Evolutionary conservation across 306 rosid genomes (phyloP), one percentile per base, ranked within the genome.

Genomic region (Prunus mume): DNA sequence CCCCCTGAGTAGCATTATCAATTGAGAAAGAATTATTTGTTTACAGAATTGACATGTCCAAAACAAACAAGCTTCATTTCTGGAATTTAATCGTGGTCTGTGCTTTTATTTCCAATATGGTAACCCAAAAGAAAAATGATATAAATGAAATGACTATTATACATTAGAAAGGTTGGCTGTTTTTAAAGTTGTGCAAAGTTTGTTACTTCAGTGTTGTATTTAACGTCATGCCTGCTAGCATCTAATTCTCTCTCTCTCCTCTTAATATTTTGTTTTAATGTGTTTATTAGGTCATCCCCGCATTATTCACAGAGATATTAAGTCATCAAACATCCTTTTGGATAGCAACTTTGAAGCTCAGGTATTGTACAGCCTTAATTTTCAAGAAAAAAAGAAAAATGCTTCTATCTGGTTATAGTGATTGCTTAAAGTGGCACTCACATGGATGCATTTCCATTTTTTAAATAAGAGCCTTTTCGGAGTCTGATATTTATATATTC

Each of bases 301-400:
- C 87, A 88, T 96, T 81, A 96, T 96, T 83, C 99, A 96, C 81
- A 91, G 99, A 79, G 99, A 96, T 79, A 96, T 96, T 58, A 96
- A 96, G 86, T 93, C 99, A 73, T 96, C 99, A 74, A 96, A 96
- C 91, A 96, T 96, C 83, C 94, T 96, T 72, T 88, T 96, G 56
- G 91, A 96, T 76, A 76, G 50, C 78, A 91, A 93, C 80, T 93
- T 89, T 73, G 98, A 96, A 83, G 96, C 99, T 81, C 98, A 65
- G 83, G 98, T 93, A 89, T 67, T 70, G 54, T 57, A 52, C 55
- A 76, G 75, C 83, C 55, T 71, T 32, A 49, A 49, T 61, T 46
- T 55, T 60, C 4, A 52, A 38, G 15, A 20, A 61, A 71, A 12
- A 20, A 30, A 49, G 22, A 30, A 38, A 38, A 38, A 7, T 38